phyloP scores from a whole-genome alignment of 148 eudicot species.

The Hydrangea macrophylla region DNA sequence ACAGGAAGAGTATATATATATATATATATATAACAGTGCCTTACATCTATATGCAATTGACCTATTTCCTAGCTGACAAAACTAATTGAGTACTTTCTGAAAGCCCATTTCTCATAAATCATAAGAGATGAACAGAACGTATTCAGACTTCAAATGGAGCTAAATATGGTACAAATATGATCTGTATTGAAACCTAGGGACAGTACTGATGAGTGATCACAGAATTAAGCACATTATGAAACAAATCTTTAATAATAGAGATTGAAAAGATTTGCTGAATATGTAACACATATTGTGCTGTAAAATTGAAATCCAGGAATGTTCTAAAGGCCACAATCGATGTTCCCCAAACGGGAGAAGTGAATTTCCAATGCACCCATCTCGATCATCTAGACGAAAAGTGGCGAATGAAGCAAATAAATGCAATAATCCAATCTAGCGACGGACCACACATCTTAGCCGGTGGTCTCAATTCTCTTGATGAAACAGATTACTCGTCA shows the following conservation, averaged over 20 bases:
- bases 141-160: too few species aligned
- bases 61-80: too few species aligned
- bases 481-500: constrained; percentile 76
- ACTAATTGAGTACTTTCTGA: too few species aligned
- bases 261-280: neutral
- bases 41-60: too few species aligned
- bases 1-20: too few species aligned
- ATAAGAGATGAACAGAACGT: too few species aligned
- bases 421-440: constrained; percentile 69
- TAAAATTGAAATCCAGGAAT: constrained; percentile 49
- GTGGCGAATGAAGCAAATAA: constrained; percentile 95
- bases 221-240: neutral
- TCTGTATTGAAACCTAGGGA: too few species aligned
- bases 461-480: constrained; percentile 91
- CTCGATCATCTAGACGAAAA: constrained; percentile 91
- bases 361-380: constrained; percentile 76
- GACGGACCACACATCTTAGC: constrained; percentile 84
- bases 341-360: constrained; percentile 71
- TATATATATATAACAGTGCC: too few species aligned
- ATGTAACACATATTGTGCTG: neutral
- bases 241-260: neutral
- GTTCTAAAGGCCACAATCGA: constrained; percentile 84
- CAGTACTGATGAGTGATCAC: too few species aligned
- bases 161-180: too few species aligned
- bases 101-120: too few species aligned